Evolutionary conservation across 1,284 basidiomycete species (phyloP), one percentile per base, ranked within the genome.

Genomic region (Ceratobasidium sp.): DNA sequence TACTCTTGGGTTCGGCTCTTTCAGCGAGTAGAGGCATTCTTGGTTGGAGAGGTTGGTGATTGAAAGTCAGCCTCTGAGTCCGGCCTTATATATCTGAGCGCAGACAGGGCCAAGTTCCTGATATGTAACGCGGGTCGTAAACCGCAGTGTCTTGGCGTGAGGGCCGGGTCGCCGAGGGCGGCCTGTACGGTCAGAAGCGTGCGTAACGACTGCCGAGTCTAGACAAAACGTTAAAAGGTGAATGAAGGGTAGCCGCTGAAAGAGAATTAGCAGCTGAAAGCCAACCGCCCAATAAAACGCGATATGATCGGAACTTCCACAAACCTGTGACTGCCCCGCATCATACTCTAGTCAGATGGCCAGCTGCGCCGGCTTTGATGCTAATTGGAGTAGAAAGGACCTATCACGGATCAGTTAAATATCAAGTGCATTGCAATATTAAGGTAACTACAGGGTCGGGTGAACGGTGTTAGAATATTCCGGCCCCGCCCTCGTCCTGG

Each of bases 401-500:
- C 18, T 45, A 45, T 45, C 6, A 45, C 43, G 43, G 43, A 45
- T 57, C 53, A 32, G 36, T 36, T 57, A 32, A 3, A 18, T 12
- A 3, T 36, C n/a, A 32, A 45, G 9, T 45, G 8, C 43, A 45
- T 45, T 45, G 43, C 8, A 10, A 18, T 45, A 18, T n/a, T 6
- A 3, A n/a, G 43, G 43, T 45, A 45, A 18, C 18, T 36, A 57
- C 53, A 57, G 32, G 30, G 30, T 30, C 14, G 5, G 14, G 3
- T 9, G n/a, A 57, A 16, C 32, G 30, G 4, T 34, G 16, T 32
- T 57, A 57, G 53, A 34, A 57, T 34, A 53, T 52, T 39, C 48
- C 62, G 21, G n/a, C 32, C 12, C 52, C 52, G 14, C 32, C 43
- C n/a, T n/a, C n/a, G n/a, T n/a, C n/a, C 23, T 69, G 65, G 36